Evolutionary conservation across 2,329 filamentous ascomycete species (phyloP), one percentile per base, ranked within the genome.

Genomic region (Penicillium sp.): DNA sequence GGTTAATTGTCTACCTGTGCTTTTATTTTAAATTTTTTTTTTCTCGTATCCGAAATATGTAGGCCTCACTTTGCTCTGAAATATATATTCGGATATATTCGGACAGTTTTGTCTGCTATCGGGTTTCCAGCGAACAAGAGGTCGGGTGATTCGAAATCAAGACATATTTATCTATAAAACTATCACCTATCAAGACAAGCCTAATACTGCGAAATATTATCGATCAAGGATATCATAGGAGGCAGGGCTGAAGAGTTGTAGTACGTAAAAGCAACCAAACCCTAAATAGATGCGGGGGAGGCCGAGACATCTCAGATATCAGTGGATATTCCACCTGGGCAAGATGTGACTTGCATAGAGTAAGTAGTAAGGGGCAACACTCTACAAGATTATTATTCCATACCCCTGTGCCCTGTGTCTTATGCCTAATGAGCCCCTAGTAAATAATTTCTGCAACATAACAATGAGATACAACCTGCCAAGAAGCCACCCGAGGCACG

Each of bases 401-500:
- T 25, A n/a, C 45, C 45, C 45, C 29, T 36, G 19, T 35, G 45
- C 21, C 47, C 33, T 44, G 13, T 49, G 25, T 13, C 42, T 10
- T n/a, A 25, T 19, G 12, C n/a, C 19, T 7, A 33, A 33, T 19
- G 8, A 31, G 3, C 43, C 43, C 45, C 31, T 49, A 15, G n/a
- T 15, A 7, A 25, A 31, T 45, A 19, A 36, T 33, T 44, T 27
- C 29, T 43, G 47, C 21, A 55, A 35, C 27, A 55, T 15, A 43
- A 47, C 41, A 38, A 53, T 53, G 43, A 36, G 25, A 43, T 43
- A 21, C 39, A 39, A 25, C 53, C 43, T 36, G 52, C 53, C 53
- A 55, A 51, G 53, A 55, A 53, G 31, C 41, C 49, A 43, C 49
- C 49, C 49, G 47, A 12, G 42, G 19, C 41, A 36, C 48, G 51